These are phyloP conservation scores for Pythium coloratum DNA, from an alignment of 352 stramenopile genomes.

Conservation along the genomic window DNA sequence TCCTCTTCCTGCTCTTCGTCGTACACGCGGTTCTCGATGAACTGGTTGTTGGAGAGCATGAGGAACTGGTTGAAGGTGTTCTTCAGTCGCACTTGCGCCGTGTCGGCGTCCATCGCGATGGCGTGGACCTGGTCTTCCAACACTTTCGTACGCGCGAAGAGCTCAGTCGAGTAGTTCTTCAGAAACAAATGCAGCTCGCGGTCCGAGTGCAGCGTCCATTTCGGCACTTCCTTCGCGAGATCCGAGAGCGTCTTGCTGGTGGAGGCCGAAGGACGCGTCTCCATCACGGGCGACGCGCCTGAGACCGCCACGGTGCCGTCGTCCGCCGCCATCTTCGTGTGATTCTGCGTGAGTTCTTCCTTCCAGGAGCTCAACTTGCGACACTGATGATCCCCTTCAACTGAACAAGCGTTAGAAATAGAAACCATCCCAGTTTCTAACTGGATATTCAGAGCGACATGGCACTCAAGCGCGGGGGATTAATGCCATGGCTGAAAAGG, in stretches of 20 bases:
- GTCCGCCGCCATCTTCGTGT: slow-evolving; percentile 9
- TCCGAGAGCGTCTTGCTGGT: slow-evolving; percentile 11
- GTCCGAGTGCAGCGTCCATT: slow-evolving; percentile 79
- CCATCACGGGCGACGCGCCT: slow-evolving; percentile 4
- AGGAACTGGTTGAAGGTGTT: slow-evolving; percentile 90
- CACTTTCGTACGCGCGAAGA: slow-evolving; percentile 72
- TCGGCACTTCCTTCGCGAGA: slow-evolving; percentile 33
- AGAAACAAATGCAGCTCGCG: slow-evolving; percentile 69
- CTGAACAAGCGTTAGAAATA: slow-evolving; percentile 22
- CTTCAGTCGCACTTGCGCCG: slow-evolving; percentile 67
- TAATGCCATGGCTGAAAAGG: not conserved
- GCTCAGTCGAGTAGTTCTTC: slow-evolving; percentile 60
- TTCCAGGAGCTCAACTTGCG: slow-evolving; percentile 10
- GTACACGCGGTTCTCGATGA: slow-evolving; percentile 90
- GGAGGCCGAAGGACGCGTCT: not conserved
- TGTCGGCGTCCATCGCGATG: slow-evolving; percentile 64
- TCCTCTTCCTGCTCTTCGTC: slow-evolving; percentile 85
- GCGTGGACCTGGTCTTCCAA: slow-evolving; percentile 73
- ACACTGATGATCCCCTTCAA: slow-evolving; percentile 24
- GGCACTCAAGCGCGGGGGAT: not conserved
- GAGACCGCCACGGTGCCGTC: slow-evolving; percentile 4
- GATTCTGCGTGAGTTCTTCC: slow-evolving; percentile 1
- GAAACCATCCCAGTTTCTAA: slow-evolving; percentile 3
- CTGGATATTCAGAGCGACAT: not conserved
- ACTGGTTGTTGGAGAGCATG: slow-evolving; percentile 86